Evolutionary conservation across 305 asterid species (phyloP), one percentile per base, ranked within the genome.

Genomic region (Fraxinus sp.): DNA sequence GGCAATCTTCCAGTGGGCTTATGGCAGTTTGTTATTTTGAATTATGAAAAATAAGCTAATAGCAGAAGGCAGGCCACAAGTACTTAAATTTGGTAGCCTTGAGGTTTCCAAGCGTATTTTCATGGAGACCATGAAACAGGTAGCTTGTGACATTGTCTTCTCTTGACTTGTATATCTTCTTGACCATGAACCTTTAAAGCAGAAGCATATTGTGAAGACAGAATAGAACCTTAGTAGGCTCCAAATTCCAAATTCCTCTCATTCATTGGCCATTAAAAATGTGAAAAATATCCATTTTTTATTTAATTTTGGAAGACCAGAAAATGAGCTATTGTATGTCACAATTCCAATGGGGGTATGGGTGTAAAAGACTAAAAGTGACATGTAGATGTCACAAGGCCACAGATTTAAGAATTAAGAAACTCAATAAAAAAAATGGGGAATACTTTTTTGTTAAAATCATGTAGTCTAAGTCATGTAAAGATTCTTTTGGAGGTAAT

Each of bases 61-160:
- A 64, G 87, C 82, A 79, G 85, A 88, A 87, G 92, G 83, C 86
- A 82, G 89, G 62, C 82, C 87, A 88, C 85, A 85, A 83, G 83
- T 81, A 79, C 81, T 80, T 84, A 49, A 79, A 39, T 77, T 87
- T 83, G 82, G 87, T 81, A 85, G 85, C 75, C 82, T 79, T 68
- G 30, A 77, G 79, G 84, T 83, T 84, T 84, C 86, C 18, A 84
- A 84, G 84, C 85, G 87, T 73, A 74, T 83, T 75, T 85, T 85
- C 89, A 81, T 75, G 86, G 87, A 89, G 94, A 92, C 97, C 97
- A 89, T 77, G 84, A 86, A 90, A 92, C 97, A 90, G 52, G 32
- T 77, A 80, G 87, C 92, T 92, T 88, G 93, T 91, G 97, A 84
- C 87, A 72, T 90, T 92, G 94, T 94, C 97, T 89, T 91, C 86